Percentiles rank a stretch among this genome's conserved stretches.
phyloP scores from a whole-genome alignment of 805 yeast species.

The Candida saitoana region DNA sequence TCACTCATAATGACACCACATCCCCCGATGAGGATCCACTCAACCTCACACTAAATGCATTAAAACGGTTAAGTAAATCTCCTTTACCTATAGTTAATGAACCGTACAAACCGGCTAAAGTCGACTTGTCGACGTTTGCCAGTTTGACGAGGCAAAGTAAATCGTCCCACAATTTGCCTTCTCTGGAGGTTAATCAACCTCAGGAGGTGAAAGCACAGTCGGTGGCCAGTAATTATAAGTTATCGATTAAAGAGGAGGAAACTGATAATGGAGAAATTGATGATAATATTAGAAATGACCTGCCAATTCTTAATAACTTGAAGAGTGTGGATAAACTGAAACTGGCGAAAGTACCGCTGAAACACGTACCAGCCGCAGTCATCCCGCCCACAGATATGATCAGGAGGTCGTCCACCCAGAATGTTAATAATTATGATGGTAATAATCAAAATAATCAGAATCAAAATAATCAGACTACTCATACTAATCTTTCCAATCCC shows the following conservation, averaged over 20 bases:
- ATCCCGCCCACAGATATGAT: conserved; percentile 20
- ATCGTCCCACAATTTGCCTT: conserved; percentile 2
- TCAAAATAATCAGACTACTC: conserved; percentile 3
- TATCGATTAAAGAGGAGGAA: not conserved
- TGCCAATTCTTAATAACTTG: not conserved
- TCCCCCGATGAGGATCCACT: conserved; percentile 30
- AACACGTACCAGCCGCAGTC: conserved; percentile 20
- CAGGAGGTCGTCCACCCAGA: conserved; percentile 13
- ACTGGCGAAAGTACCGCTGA: conserved; percentile 2
- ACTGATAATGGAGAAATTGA: no score
- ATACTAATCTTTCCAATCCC: conserved; percentile 1
- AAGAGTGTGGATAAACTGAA: not conserved
- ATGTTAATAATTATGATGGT: conserved; percentile 3
- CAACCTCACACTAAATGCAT: conserved; percentile 38
- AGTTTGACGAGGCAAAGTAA: conserved; percentile 44
- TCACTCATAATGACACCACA: conserved; percentile 1
- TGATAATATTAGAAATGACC: not conserved
- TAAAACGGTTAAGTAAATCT: conserved; percentile 39
- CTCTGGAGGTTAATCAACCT: conserved; percentile 5
- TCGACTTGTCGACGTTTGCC: conserved; percentile 41
- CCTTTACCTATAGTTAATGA: conserved; percentile 36
- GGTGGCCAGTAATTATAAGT: conserved; percentile 4
- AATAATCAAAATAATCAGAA: not conserved
- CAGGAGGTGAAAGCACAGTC: conserved; percentile 6
- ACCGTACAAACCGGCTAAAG: conserved; percentile 45